phyloP scores from a whole-genome alignment of 179 eudicot genomes.

The Monotropa hypopitys region DNA sequence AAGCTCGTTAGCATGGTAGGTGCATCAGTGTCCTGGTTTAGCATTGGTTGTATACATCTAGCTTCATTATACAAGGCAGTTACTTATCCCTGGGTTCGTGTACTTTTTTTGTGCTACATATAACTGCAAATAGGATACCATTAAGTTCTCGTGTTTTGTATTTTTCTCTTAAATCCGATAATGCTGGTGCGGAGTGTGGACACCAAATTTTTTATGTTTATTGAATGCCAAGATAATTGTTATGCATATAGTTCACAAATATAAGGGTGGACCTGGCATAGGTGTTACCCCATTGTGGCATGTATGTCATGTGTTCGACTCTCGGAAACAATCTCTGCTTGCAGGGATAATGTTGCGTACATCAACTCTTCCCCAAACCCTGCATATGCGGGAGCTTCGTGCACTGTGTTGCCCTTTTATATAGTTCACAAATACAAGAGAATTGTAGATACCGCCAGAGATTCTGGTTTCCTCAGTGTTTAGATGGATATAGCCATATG shows the following conservation, averaged over 20 bases:
- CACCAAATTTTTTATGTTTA: background rate
- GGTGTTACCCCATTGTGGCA: no score
- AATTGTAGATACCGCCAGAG: background rate
- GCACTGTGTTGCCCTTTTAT: no score
- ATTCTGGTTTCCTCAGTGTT: background rate
- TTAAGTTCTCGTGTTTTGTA: background rate
- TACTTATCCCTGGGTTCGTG: background rate
- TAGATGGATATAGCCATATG: background rate
- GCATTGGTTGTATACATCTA: background rate
- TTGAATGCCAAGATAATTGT: background rate
- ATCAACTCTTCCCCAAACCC: no score
- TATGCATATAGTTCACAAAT: background rate
- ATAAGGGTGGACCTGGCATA: no score
- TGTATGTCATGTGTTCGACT: no score
- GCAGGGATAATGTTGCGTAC: no score
- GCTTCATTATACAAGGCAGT: background rate
- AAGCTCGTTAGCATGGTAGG: conserved; percentile 62
- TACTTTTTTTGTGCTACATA: conserved; percentile 2
- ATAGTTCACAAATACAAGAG: background rate
- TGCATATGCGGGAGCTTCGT: no score
- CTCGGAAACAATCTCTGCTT: no score
- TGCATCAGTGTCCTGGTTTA: conserved; percentile 5
- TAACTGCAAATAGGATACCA: background rate
- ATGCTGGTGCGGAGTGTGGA: background rate
- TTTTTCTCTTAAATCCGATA: background rate